Evolutionary conservation across 495 filamentous ascomycete genomes (phyloP).

Genomic region (Apiosordaria backusii): DNA sequence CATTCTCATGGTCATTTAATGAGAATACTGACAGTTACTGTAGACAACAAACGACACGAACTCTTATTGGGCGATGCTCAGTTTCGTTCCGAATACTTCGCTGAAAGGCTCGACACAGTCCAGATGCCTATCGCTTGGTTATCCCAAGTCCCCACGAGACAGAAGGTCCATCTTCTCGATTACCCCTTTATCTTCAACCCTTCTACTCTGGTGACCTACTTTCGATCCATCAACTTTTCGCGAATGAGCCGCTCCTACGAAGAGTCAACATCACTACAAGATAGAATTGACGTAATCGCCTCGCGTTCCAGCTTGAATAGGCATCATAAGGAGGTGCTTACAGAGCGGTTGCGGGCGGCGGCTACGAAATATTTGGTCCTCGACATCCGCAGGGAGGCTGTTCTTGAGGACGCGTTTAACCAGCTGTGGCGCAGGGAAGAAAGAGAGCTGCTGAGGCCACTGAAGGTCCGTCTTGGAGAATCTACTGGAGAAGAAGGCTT

Average conservation of each 20-base stretch:
- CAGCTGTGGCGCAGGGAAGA: slow-evolving; percentile 84
- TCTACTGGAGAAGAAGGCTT: slow-evolving; percentile 80
- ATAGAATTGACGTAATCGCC: slow-evolving; percentile 58
- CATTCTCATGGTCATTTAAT: background rate
- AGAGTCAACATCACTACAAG: slow-evolving; percentile 59
- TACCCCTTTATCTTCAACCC: slow-evolving; percentile 78
- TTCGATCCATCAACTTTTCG: slow-evolving; percentile 82
- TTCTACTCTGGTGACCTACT: slow-evolving; percentile 71
- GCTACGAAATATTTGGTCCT: slow-evolving; percentile 72
- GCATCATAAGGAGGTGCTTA: slow-evolving; percentile 48
- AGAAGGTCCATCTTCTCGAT: slow-evolving; percentile 71
- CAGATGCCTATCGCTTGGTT: slow-evolving; percentile 76
- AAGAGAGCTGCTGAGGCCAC: slow-evolving; percentile 74
- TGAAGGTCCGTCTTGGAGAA: slow-evolving; percentile 84
- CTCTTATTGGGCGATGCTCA: slow-evolving; percentile 62
- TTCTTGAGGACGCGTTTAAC: slow-evolving; percentile 76
- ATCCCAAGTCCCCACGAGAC: slow-evolving; percentile 52
- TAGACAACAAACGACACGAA: slow-evolving; percentile 57
- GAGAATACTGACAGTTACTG: slow-evolving; percentile 16
- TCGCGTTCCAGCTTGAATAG: slow-evolving; percentile 45
- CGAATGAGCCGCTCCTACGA: slow-evolving; percentile 77
- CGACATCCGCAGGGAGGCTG: slow-evolving; percentile 64
- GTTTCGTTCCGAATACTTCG: slow-evolving; percentile 72
- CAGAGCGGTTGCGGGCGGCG: slow-evolving; percentile 60
- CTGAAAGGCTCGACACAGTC: slow-evolving; percentile 71